Percentiles rank a stretch among this genome's conserved stretches.
Conservation (phyloP, 345 rosid species). For the Mallotus nudiflorus region DNA sequence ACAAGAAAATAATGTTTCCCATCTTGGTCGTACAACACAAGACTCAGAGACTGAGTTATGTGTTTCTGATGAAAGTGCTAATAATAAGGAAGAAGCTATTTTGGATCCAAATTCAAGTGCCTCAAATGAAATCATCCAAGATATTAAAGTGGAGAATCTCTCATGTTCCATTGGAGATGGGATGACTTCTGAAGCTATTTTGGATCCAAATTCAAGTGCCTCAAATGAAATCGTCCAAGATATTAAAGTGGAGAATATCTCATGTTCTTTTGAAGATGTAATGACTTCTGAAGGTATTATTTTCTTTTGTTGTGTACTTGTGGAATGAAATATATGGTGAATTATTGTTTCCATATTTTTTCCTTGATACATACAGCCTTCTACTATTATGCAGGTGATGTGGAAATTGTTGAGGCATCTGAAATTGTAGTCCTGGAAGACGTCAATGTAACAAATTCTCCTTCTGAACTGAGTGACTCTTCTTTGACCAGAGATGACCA, state of each 20-base stretch:
- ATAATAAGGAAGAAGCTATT: constrained; percentile 24
- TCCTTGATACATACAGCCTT: constrained; percentile 1
- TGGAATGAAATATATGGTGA: constrained; percentile 12
- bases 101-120: constrained; percentile 18
- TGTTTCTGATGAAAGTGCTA: constrained; percentile 32
- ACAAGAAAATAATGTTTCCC: constrained; percentile 42
- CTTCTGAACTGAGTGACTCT: constrained; percentile 33
- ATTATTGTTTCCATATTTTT: not conserved
- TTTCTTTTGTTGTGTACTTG: constrained; percentile 14
- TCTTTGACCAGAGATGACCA: constrained; percentile 26
- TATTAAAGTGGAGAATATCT: constrained; percentile 35
- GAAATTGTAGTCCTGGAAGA: constrained; percentile 39
- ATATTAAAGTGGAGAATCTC: constrained; percentile 35
- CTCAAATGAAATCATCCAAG: constrained; percentile 26
- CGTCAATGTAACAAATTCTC: constrained; percentile 20
- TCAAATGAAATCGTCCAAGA: constrained; percentile 25
- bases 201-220: constrained; percentile 22
- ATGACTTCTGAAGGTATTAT: constrained; percentile 48
- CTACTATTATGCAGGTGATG: constrained; percentile 31
- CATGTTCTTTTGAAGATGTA: constrained; percentile 24
- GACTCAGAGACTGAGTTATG: constrained; percentile 28
- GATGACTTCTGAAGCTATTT: constrained; percentile 28
- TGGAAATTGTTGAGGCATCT: constrained; percentile 30
- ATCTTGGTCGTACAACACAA: constrained; percentile 26
- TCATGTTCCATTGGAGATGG: constrained; percentile 23